Conservation (phyloP, 176 grass and related monocot genomes). For the Carex littledalei region DNA sequence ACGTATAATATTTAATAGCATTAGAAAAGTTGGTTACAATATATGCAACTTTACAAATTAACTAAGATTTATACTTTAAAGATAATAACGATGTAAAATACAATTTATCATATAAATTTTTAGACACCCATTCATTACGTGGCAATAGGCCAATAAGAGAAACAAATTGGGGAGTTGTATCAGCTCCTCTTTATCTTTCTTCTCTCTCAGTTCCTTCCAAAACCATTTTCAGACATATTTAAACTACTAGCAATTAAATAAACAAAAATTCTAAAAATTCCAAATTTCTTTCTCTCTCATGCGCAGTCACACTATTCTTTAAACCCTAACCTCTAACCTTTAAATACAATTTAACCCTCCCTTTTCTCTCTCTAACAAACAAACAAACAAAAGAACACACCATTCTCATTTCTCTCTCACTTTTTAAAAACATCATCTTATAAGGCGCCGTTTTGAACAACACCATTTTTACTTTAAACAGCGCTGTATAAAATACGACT, state of each 20-base stretch:
- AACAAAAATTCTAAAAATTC: neutral
- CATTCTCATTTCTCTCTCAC: neutral
- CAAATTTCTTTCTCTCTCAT: neutral
- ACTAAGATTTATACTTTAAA: neutral
- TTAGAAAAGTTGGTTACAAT: neutral
- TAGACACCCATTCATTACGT: neutral
- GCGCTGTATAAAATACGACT: no score
- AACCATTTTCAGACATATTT: conserved; percentile 11
- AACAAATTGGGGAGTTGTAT: neutral
- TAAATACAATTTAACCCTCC: neutral
- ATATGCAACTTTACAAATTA: no score
- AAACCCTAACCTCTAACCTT: neutral
- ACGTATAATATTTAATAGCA: neutral
- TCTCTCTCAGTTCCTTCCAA: neutral
- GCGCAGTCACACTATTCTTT: neutral
- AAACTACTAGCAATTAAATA: neutral
- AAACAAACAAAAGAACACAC: conserved; percentile 9
- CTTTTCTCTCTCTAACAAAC: neutral
- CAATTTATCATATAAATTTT: neutral
- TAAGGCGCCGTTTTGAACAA: no score
- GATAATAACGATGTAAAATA: neutral
- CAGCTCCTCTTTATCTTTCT: neutral
- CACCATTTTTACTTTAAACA: no score
- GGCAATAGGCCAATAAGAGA: neutral
- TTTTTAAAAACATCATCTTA: no score